Conservation (phyloP, 768 basidiomycete genomes). For the Kondoa malvinella region DNA sequence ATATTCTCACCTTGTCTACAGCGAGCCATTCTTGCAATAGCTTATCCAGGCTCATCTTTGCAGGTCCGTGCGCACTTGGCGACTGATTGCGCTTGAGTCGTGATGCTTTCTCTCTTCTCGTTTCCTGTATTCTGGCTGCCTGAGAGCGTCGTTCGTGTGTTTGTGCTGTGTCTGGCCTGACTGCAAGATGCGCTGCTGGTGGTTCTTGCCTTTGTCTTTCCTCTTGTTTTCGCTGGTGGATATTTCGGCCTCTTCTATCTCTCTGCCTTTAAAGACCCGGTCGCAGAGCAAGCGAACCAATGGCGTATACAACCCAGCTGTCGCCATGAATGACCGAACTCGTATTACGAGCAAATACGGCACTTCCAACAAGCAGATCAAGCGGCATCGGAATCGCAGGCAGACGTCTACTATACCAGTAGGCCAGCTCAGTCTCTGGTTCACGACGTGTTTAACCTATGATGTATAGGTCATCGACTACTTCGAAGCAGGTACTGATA, state of each 20-base stretch:
- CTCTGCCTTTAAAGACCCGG: neutral
- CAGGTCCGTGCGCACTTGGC: too few relatives aligned
- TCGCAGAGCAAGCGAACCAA: neutral
- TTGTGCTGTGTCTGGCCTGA: too few relatives aligned
- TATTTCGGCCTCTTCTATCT: neutral
- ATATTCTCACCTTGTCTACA: neutral
- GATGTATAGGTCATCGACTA: too few relatives aligned
- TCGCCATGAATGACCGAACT: neutral
- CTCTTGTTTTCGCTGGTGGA: neutral
- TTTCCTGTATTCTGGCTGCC: too few relatives aligned
- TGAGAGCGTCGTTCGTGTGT: too few relatives aligned
- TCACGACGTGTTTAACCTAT: too few relatives aligned
- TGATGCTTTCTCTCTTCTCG: too few relatives aligned
- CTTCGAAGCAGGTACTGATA: too few relatives aligned
- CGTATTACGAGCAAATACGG: neutral
- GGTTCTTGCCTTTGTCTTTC: neutral
- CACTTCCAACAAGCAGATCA: too few relatives aligned
- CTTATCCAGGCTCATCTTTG: neutral
- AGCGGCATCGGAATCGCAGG: too few relatives aligned
- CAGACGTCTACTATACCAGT: neutral
- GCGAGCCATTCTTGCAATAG: neutral
- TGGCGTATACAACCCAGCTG: neutral
- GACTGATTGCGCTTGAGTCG: too few relatives aligned
- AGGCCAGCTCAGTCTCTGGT: neutral
- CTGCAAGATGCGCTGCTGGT: neutral